Evolutionary conservation across 192 early-diverging fungal species (phyloP), one percentile per base, ranked within the genome.

Genomic region (Chytriomyces sp.): DNA sequence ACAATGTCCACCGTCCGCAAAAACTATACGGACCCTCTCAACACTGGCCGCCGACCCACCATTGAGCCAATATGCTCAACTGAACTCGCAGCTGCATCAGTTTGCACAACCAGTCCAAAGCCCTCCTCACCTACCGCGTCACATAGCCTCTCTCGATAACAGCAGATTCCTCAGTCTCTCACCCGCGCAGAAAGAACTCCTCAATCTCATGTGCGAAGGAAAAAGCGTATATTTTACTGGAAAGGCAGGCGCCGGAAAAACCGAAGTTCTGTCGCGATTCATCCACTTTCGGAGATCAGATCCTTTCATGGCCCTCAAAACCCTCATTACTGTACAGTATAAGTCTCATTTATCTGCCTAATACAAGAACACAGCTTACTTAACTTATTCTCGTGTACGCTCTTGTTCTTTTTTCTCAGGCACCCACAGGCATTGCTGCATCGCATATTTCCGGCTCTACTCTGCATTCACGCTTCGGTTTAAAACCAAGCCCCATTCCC

Each of bases 241-340:
- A 24, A 81, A 82, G 45, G 86, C 86, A 7, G 86, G 86, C 45
- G 80, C 84, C 0, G 86, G 86, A 5, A 87, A 87, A 66, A 85
- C 82, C 0, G 75, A 77, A 60, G 81, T 85, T 11, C 68, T 87
- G 26, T 10, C 62, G 5, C 24, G 79, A 35, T 86, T 85, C 64
- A 66, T 87, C 44, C 45, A 63, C 7, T 5, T 48, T 50, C 59
- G 64, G 16, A 44, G 57, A 48, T 11, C 10, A 45, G 20, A 64
- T 28, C 45, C 18, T 9, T 16, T 28, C 24, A 64, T 9, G 7
- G 72, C 70, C 13, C 72, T 64, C 45, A 61, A 44, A 11, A 76
- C 82, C 46, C 75, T 62, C 24, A 84, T 87, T 6, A 82, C 81
- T 72, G 84, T 85, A 72, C 20, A 77, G 49, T 76, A 16, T 35